These are phyloP conservation scores for Elongisporangium undulatum DNA, from an alignment of 352 stramenopile genomes.

Conservation along the genomic window DNA sequence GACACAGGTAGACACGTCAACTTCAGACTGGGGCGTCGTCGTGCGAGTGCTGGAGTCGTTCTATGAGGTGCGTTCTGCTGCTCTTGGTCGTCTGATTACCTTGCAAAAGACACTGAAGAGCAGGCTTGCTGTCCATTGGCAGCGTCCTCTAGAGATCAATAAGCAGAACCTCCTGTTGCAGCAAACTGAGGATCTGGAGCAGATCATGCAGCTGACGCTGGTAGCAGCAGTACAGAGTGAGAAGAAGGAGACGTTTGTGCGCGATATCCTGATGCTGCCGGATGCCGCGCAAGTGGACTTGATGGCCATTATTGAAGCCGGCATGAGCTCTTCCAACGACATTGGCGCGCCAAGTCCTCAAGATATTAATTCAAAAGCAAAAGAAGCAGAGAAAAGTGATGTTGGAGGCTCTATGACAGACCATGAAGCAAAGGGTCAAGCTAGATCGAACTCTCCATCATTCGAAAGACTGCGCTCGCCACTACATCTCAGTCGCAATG, in stretches of 20 bases:
- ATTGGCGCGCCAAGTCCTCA: conserved; percentile 16
- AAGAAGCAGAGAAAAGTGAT: conserved; percentile 1
- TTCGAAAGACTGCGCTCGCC: conserved; percentile 13
- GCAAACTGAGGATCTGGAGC: conserved; percentile 8
- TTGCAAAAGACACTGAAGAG: neutral
- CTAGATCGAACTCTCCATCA: neutral
- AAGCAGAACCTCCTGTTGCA: conserved; percentile 4
- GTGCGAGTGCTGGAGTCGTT: conserved; percentile 36
- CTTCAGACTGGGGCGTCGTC: conserved; percentile 2
- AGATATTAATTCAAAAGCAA: conserved; percentile 5
- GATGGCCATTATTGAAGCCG: conserved; percentile 53
- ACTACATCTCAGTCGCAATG: conserved; percentile 42
- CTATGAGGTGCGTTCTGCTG: conserved; percentile 34
- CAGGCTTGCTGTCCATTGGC: conserved; percentile 11
- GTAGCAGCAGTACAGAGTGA: conserved; percentile 55
- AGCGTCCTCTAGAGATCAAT: conserved; percentile 13
- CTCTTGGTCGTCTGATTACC: neutral
- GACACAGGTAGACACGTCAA: neutral
- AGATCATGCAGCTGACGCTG: conserved; percentile 40
- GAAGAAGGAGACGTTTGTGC: conserved; percentile 45
- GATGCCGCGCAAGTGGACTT: conserved; percentile 54
- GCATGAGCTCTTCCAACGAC: conserved; percentile 11
- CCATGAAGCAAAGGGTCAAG: neutral
- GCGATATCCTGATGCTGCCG: conserved; percentile 62
- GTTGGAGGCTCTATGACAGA: neutral